Evolutionary conservation across 148 eudicot species (phyloP).

Genomic region (Agrostemma githago): DNA sequence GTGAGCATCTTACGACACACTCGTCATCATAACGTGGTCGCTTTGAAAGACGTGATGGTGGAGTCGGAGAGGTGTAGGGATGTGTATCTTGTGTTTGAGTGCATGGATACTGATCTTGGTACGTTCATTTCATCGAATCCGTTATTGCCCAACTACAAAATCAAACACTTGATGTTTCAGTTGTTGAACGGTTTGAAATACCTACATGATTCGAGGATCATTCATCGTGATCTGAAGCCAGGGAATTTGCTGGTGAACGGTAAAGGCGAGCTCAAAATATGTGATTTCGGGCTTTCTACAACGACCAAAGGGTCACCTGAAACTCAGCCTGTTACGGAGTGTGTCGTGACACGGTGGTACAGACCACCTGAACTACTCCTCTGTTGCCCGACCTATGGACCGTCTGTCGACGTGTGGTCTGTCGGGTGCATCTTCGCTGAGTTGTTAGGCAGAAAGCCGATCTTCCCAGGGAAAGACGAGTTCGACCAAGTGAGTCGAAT

Average conservation of each 20-base stretch:
- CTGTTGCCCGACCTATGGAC: constrained; percentile 25
- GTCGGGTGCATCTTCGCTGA: constrained; percentile 51
- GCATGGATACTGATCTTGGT: no score
- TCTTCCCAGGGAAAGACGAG: constrained; percentile 29
- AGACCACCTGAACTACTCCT: constrained; percentile 44
- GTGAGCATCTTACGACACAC: constrained; percentile 29
- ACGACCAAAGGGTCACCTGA: constrained; percentile 21
- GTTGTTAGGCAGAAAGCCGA: constrained; percentile 32
- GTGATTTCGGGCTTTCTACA: constrained; percentile 48
- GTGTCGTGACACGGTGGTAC: constrained; percentile 43
- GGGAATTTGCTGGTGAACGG: constrained; percentile 43
- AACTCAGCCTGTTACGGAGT: constrained; percentile 34
- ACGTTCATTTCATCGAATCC: no score
- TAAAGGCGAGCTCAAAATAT: constrained; percentile 40
- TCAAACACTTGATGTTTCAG: background rate
- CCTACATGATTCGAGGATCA: constrained; percentile 43
- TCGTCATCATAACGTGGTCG: constrained; percentile 44
- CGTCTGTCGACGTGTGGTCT: constrained; percentile 46
- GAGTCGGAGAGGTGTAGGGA: background rate
- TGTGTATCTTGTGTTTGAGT: no score
- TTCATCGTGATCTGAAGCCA: constrained; percentile 49
- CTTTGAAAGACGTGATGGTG: constrained; percentile 44
- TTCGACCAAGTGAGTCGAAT: constrained; percentile 29
- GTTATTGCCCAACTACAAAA: no score
- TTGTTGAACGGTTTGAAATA: constrained; percentile 41